These are phyloP conservation scores for Barnettozyma botsteinii DNA, from an alignment of 805 yeast genomes.

Conservation along the genomic window DNA sequence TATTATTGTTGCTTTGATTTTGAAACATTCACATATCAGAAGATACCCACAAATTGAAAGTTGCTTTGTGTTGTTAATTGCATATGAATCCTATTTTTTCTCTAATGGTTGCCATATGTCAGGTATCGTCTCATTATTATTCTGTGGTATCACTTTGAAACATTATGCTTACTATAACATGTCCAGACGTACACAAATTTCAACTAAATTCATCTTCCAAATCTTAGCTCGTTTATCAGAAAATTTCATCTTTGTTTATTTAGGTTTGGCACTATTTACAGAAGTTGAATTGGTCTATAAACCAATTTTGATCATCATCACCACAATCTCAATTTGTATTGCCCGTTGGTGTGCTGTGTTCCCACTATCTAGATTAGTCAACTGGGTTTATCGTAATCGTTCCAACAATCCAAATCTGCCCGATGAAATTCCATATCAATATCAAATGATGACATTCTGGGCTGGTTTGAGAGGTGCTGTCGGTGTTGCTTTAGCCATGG, in stretches of 20 bases:
- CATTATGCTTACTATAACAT: conserved; percentile 96
- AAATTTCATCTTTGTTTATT: conserved; percentile 91
- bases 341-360: conserved; percentile 98
- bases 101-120: conserved; percentile 99
- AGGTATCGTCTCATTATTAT: conserved; percentile 89
- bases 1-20: conserved; percentile 76
- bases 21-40: conserved; percentile 89
- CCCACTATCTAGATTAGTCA: conserved; percentile 81
- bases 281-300: conserved; percentile 94
- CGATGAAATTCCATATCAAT: conserved; percentile 90
- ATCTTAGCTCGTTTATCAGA: conserved; percentile 91
- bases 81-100: conserved; percentile 94
- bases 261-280: conserved; percentile 91
- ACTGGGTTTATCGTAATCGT: conserved; percentile 66
- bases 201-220: conserved; percentile 92
- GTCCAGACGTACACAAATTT: conserved; percentile 96
- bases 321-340: conserved; percentile 84
- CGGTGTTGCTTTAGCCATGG: conserved; percentile 98
- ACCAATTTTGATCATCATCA: conserved; percentile 85
- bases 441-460: conserved; percentile 99
- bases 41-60: conserved; percentile 97
- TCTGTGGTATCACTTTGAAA: conserved; percentile 94
- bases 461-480: conserved; percentile 99
- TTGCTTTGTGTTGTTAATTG: conserved; percentile 81
- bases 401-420: conserved; percentile 47